Evolutionary conservation across 2,329 filamentous ascomycete species (phyloP).

Genomic region (Fusarium scirpi): DNA sequence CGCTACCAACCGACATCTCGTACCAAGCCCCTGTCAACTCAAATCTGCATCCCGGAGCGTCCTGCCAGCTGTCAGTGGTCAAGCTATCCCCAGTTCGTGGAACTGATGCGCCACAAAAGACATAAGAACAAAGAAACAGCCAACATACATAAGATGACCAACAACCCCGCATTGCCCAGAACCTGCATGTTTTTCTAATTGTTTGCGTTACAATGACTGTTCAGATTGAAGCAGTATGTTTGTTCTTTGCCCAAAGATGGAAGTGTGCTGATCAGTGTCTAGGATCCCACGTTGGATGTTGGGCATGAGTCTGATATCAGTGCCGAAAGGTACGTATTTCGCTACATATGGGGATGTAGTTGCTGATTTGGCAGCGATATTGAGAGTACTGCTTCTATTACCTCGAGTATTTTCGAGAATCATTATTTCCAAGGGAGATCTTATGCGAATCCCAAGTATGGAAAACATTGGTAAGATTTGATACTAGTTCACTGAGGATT

Average conservation of each 20-base stretch:
- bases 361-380: conserved; percentile 24
- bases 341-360: accelerated
- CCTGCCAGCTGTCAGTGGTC: conserved; percentile 10
- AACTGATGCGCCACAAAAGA: neutral
- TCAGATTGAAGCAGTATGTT: conserved; percentile 33
- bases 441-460: conserved; percentile 45
- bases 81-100: neutral
- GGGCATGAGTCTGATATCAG: conserved; percentile 21
- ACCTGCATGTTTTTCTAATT: neutral
- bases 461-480: conserved; percentile 33
- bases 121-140: neutral
- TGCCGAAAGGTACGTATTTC: conserved; percentile 16
- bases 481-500: accelerated
- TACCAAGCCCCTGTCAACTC: neutral
- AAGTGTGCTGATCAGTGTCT: neutral
- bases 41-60: neutral
- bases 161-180: conserved; percentile 3
- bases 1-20: neutral
- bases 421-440: conserved; percentile 37
- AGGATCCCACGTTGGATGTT: conserved; percentile 27
- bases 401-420: conserved; percentile 43
- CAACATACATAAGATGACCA: conserved; percentile 3
- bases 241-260: accelerated
- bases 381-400: conserved; percentile 39
- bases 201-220: conserved; percentile 2